These are phyloP conservation scores for Rhodotorula diobovata DNA, from an alignment of 768 basidiomycete genomes.

Conservation along the genomic window DNA sequence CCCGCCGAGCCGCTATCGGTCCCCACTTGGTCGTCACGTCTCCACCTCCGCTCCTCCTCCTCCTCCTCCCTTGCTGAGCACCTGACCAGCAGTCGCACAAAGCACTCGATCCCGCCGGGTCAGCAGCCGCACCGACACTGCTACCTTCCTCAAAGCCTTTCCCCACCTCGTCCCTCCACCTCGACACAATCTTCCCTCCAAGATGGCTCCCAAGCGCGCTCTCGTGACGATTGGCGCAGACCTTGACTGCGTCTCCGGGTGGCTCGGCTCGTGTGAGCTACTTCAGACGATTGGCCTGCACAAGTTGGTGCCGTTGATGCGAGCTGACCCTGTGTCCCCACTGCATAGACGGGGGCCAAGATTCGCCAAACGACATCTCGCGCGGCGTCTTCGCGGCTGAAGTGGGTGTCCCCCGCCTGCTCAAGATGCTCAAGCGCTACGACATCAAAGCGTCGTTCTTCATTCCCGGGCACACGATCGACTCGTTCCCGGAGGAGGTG, in stretches of 20 bases:
- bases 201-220: slow-evolving; percentile 24
- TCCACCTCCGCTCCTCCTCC: no score
- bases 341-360: slow-evolving; percentile 70
- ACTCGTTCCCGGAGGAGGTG: slow-evolving; percentile 69
- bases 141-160: no score
- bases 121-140: no score
- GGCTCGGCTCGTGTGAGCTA: slow-evolving; percentile 48
- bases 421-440: slow-evolving; percentile 69
- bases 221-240: slow-evolving; percentile 52
- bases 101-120: no score
- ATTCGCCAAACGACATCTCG: slow-evolving; percentile 66
- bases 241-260: slow-evolving; percentile 72
- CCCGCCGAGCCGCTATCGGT: no score
- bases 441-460: slow-evolving; percentile 49
- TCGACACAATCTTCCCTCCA: not conserved
- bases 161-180: not conserved
- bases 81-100: no score
- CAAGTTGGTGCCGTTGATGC: slow-evolving; percentile 52
- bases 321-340: no score
- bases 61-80: no score
- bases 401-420: slow-evolving; percentile 63
- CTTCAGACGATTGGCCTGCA: not conserved
- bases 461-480: slow-evolving; percentile 61
- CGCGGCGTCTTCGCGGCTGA: slow-evolving; percentile 72
- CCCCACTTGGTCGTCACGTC: no score